Evolutionary conservation across 805 yeast genomes (phyloP), one percentile per base, ranked within the genome.

Genomic region (Cyberlindnera lachancei): DNA sequence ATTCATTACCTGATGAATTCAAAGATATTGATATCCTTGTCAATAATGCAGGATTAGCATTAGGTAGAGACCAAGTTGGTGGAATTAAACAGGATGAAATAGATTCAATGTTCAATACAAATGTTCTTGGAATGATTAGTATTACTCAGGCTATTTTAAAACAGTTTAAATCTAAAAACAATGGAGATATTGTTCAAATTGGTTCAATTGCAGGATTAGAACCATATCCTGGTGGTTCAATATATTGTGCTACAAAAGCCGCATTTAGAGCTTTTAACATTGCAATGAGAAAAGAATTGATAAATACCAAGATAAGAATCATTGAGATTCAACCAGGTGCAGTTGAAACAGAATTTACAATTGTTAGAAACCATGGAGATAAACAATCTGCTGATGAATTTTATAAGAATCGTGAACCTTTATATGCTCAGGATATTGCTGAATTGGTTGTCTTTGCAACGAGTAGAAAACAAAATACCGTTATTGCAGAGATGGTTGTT

Each of bases 141-240:
- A 59, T 88, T 40, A 87, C 96, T 6, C 95, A 90, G 57, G 75
- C 79, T 6, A 68, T 87, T 17, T 59, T 90, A 28, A 79, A 79
- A 25, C 70, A 72, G 31, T 73, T 88, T 70, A 77, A 80, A 52
- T 64, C 66, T 36, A 77, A 80, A 46, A 75, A 81, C 53, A 50
- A 66, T 13, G 88, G 88, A 48, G 87, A 79, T 48, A 79, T 80
- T 41, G 79, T 80, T 38, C 80, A 79, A 48, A 51, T 80, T 40
- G 87, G 88, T 4, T 79, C 88, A 4, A 75, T 79, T 50, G 90
- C 90, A 9, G 90, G 87, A 24, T 71, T 80, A 59, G 85, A 79
- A 39, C 75, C 85, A 7, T 79, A 80, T 58, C 85, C 86, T 18
- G 84, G 84, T 39, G 88, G 88, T 34, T 70, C 83, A 23, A 75